Base-by-base conservation (phyloP, 2,329 filamentous ascomycete species). In the Lasiodiplodia hormozganensis region DNA sequence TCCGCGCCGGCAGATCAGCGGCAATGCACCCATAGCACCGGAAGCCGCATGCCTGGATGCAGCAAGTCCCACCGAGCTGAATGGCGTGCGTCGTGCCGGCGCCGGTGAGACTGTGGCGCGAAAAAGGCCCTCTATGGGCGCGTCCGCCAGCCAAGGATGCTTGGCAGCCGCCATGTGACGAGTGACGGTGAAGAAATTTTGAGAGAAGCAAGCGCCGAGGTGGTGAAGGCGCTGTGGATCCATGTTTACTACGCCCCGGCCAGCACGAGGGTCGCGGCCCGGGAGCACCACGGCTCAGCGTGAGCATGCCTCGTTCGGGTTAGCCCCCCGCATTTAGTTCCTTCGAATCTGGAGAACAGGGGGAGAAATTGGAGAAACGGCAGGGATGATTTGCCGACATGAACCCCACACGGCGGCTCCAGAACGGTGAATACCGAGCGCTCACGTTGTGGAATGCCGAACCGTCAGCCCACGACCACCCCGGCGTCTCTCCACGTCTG, bases 261-360 rank as follows among this genome's bases (percentile, higher is more conserved):
- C 56, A 47, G 56, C n/a, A 31, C 40, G 43, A 38, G 54, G 36
- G n/a, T 16, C 43, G 43, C 47, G 28, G 60, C 18, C 31, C 60
- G 47, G 60, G 60, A 52, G 25, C 43, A 51, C 28, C 47, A 8
- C 43, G 28, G 40, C 47, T 12, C 18, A 25, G 60, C 58, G 31
- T 52, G 23, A 7, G 43, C 28, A 53, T 52, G 25, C 21, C 60
- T 21, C 14, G 28, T 38, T 38, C n/a, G 28, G 60, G 60, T 31
- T 64, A 64, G 60, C 23, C 31, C 60, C 60, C 60, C 60, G 60
- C 60, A 52, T 52, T 52, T 51, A 62, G 58, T 28, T 51, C 23
- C 58, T 52, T 52, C 43, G 60, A 52, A 64, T 52, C 60, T 64
- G 60, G 60, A 64, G 60, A 52, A 49, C 60, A 62, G 58, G 58